These are phyloP conservation scores for Chlamydomonas reinhardtii DNA, from an alignment of 163 green algal genomes.

Conservation along the genomic window DNA sequence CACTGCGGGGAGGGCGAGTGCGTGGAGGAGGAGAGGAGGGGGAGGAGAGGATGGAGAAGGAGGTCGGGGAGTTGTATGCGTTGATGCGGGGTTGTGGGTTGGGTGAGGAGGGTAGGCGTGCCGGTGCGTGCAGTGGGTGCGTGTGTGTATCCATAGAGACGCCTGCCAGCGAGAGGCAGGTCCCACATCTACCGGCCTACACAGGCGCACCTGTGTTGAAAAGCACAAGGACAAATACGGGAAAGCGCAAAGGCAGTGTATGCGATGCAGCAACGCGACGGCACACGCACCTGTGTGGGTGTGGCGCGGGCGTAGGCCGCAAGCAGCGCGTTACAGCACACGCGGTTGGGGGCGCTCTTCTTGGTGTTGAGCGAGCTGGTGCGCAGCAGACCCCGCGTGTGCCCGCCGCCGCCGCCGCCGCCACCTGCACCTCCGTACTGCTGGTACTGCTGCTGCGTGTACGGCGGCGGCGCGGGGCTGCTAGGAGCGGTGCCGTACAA, in stretches of 20 bases:
- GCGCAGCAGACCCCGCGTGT: slow-evolving; percentile 57
- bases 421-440: not conserved
- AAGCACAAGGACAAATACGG: too few species aligned
- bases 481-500: not conserved
- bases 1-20: slow-evolving; percentile 37
- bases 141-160: too few species aligned
- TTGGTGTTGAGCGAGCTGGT: slow-evolving; percentile 72
- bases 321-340: slow-evolving; percentile 93
- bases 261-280: too few species aligned
- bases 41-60: not conserved
- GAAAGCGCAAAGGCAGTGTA: too few species aligned
- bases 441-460: too few species aligned
- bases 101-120: not conserved
- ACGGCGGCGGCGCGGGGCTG: not conserved
- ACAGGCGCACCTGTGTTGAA: too few species aligned
- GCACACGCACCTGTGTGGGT: slow-evolving; percentile 70
- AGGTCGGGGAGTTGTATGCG: too few species aligned
- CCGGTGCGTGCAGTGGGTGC: too few species aligned
- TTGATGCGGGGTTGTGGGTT: not conserved
- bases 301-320: slow-evolving; percentile 85
- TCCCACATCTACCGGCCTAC: too few species aligned
- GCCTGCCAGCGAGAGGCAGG: too few species aligned
- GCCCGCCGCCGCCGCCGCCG: not conserved
- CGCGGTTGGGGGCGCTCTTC: slow-evolving; percentile 75
- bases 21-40: not conserved